Base-by-base conservation (phyloP, 331 rosid genomes). In the Malus hybrid region DNA sequence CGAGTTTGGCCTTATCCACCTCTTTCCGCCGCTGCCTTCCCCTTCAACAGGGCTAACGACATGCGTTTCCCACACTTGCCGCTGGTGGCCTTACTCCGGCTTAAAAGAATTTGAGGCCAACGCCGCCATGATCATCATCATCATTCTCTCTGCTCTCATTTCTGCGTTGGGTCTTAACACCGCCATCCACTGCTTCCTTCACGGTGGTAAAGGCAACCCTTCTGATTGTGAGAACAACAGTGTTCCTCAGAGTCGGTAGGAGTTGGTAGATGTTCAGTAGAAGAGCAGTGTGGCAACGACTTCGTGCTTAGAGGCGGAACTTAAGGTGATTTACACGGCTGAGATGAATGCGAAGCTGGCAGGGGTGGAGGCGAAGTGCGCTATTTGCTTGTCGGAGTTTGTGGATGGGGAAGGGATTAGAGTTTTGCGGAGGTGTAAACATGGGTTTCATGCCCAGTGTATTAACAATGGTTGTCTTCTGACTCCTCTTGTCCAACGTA, bases 401-500 rank as follows among this genome's bases (percentile, higher is more conserved):
- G 78, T 69, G 75, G 90, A 81, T 5, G 90, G 90, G 20, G 86
- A 87, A 59, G 78, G 76, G 15, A 71, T 87, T 67, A 81, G 81
- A 54, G 78, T 87, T 18, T 18, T 87, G 81, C 39, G 48, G 24
- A 79, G 75, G 77, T 87, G 90, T n/a, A 82, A 74, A 44, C 90
- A 87, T 67, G 88, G 90, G 4, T 87, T 87, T 65, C 90, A 87
- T 27, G 66, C 71, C 0, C 81, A 61, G 22, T 87, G 90, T 61
- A 80, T 87, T 22, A 79, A 27, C 55, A 64, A 22, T 87, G 90
- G 90, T 8, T 87, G 56, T 80, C 71, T 59, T 76, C 80, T 29
- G 81, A 82, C 73, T 71, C 86, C 7, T 87, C 90, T 42, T 87
- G 90, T 69, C 90, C 90, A 34, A 84, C 88, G 24, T 87, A 88